Evolutionary conservation across 2,329 filamentous ascomycete genomes (phyloP), one percentile per base, ranked within the genome.

Genomic region (Trichoderma sp.): DNA sequence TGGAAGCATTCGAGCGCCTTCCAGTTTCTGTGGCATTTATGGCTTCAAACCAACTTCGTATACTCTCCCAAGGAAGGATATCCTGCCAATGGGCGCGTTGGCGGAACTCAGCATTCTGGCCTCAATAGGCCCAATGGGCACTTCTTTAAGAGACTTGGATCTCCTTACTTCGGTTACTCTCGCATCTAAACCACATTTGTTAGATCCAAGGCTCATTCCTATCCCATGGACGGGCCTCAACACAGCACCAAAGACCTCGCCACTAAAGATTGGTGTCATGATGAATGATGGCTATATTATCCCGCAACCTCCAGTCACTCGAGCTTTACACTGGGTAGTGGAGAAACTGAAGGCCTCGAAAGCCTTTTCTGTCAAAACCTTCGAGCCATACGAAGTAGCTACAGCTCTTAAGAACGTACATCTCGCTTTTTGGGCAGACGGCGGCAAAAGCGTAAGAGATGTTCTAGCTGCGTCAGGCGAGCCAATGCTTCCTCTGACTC

Each of bases 21-120:
- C 83, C 0, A 80, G 79, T 0, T 83, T 83, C 70, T 82, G 79
- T 33, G 82, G 83, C 31, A 75, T 77, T 1, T 85, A 82, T 70
- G 80, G 80, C 0, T 77, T 84, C 68, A 78, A 79, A 11, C 81
- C 83, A 2, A 82, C 82, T 0, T 72, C 77, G 76, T 4, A 79
- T 82, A n/a, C 76, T 73, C 19, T 79, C 76, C 47, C 56, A 2
- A 66, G 13, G 10, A 58, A 59, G n/a, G 55, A 31, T 37, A n/a
- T 56, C 21, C n/a, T 60, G 16, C 8, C 73, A 0, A 68, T 59
- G 5, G 76, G 77, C 0, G 73, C 75, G 1, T 69, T 67, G 0
- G 72, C 74, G 5, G 80, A 81, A 68, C 71, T 82, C 13, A 81
- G 78, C 14, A 71, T 82, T 0, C 68, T 79, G 1, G 74, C 72